Evolutionary conservation across 495 filamentous ascomycete species (phyloP).

Genomic region (Neurospora africana): DNA sequence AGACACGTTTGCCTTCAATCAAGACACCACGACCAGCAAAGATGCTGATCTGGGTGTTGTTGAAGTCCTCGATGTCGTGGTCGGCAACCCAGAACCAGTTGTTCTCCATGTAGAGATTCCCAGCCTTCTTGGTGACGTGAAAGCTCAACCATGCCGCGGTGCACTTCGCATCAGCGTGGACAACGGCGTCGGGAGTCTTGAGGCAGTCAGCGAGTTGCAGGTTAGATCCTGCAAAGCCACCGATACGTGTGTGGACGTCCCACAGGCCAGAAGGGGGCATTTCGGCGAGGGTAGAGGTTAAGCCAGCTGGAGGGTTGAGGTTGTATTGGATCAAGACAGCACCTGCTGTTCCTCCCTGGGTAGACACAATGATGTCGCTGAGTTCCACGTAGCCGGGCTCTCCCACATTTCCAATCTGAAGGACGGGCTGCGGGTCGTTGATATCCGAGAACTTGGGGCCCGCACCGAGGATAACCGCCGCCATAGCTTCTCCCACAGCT

Average conservation of each 20-base stretch:
- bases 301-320: conserved; percentile 29
- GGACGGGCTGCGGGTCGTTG: conserved; percentile 36
- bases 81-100: conserved; percentile 91
- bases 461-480: conserved; percentile 25
- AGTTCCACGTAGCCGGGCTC: conserved; percentile 47
- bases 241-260: conserved; percentile 81
- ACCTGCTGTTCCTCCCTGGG: conserved; percentile 30
- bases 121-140: conserved; percentile 59
- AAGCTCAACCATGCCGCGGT: conserved; percentile 69
- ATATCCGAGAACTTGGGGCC: conserved; percentile 39
- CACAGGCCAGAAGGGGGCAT: conserved; percentile 68
- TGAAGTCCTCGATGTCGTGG: conserved; percentile 65
- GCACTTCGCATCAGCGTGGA: conserved; percentile 43
- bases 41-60: conserved; percentile 63
- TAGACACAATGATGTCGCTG: conserved; percentile 40
- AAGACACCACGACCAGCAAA: conserved; percentile 81
- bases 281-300: conserved; percentile 23
- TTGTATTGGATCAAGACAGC: conserved; percentile 80
- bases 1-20: conserved; percentile 50
- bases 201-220: conserved; percentile 63
- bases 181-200: conserved; percentile 36
- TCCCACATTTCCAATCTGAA: conserved; percentile 40
- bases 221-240: conserved; percentile 67
- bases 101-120: conserved; percentile 70
- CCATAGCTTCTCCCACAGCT: conserved; percentile 37